Evolutionary conservation across 768 basidiomycete genomes (phyloP).

Genomic region (Suillus americanus): DNA sequence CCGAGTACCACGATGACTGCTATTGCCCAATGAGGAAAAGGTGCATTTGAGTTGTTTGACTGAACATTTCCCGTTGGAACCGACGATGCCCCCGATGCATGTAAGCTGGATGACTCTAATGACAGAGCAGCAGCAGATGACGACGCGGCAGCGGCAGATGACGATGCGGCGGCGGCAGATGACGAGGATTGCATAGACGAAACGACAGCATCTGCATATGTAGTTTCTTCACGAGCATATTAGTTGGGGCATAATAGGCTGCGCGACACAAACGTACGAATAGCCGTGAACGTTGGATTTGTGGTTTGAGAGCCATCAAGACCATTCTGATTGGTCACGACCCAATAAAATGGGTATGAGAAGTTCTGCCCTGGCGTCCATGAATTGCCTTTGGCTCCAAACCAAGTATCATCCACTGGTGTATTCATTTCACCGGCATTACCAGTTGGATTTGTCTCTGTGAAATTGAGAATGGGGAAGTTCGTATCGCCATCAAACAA

Average conservation of each 20-base stretch:
- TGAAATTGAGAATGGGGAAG: constrained; percentile 41
- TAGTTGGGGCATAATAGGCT: constrained; percentile 2
- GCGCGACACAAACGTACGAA: constrained; percentile 57
- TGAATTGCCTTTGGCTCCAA: constrained; percentile 48
- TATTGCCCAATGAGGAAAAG: constrained; percentile 89
- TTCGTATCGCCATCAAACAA: constrained; percentile 74
- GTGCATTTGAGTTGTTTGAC: constrained; percentile 27
- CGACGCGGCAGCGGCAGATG: constrained; percentile 41
- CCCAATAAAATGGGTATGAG: constrained; percentile 74
- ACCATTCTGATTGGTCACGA: constrained; percentile 60
- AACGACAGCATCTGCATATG: constrained; percentile 64
- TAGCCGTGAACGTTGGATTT: constrained; percentile 73
- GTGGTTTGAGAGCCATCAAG: constrained; percentile 61
- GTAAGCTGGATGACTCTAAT: constrained; percentile 28
- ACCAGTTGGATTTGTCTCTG: constrained; percentile 53
- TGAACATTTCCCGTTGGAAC: constrained; percentile 46
- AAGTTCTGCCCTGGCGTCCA: constrained; percentile 51
- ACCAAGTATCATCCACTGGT: constrained; percentile 77
- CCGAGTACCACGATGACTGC: constrained; percentile 87
- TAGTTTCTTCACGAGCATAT: constrained; percentile 56
- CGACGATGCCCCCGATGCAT: constrained; percentile 15
- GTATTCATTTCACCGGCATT: constrained; percentile 50
- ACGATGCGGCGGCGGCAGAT: constrained; percentile 36
- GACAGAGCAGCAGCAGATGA: constrained; percentile 39
- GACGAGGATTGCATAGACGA: constrained; percentile 48